phyloP scores from a whole-genome alignment of 495 filamentous ascomycete species.

The Aspergillus avenaceus region DNA sequence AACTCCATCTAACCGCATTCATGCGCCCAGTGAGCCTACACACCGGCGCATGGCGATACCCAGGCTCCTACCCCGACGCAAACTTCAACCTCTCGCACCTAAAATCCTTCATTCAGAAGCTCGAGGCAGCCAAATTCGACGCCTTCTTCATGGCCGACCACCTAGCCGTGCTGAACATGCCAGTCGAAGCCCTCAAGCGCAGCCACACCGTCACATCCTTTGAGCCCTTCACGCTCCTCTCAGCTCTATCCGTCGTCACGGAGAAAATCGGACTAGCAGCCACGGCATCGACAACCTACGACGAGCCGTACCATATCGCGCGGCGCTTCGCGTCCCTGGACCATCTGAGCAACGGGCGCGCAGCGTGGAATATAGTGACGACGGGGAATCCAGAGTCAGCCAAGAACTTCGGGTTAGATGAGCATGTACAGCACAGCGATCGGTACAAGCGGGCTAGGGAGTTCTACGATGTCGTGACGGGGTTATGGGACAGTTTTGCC shows the following conservation, averaged over 20 bases:
- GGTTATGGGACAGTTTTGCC: constrained; percentile 50
- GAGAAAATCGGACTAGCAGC: constrained; percentile 46
- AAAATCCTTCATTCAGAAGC: constrained; percentile 48
- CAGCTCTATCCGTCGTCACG: constrained; percentile 42
- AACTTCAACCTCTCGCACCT: constrained; percentile 57
- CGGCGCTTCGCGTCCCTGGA: constrained; percentile 59
- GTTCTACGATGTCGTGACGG: constrained; percentile 36
- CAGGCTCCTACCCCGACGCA: constrained; percentile 50
- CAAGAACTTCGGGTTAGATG: constrained; percentile 33
- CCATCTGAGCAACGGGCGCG: constrained; percentile 55
- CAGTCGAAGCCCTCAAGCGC: constrained; percentile 51
- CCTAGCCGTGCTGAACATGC: constrained; percentile 56
- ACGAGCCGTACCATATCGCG: constrained; percentile 61
- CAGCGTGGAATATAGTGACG: constrained; percentile 40
- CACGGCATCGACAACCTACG: constrained; percentile 60
- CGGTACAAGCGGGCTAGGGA: constrained; percentile 37
- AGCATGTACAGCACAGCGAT: constrained; percentile 32
- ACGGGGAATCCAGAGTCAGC: constrained; percentile 35
- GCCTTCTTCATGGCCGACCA: constrained; percentile 63
- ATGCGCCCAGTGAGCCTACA: constrained; percentile 56
- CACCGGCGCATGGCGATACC: constrained; percentile 56
- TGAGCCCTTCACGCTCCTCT: constrained; percentile 46
- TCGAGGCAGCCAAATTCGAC: constrained; percentile 57
- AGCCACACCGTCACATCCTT: constrained; percentile 55
- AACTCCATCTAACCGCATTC: constrained; percentile 55